phyloP scores from a whole-genome alignment of 441 rosid genomes.

The Gossypium davidsonii region DNA sequence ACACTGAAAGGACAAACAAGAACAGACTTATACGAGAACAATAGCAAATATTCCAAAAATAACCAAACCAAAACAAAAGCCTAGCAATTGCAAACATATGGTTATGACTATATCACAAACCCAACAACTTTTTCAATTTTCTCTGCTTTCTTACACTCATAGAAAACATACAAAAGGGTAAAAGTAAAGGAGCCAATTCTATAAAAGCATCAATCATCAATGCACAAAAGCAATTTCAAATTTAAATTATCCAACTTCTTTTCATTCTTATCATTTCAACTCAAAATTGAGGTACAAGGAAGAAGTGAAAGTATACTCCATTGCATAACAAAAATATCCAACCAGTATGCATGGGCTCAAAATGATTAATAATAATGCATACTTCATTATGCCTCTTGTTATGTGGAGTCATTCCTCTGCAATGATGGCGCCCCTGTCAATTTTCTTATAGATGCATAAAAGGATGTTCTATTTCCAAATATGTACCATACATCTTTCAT shows the following conservation, averaged over 20 bases:
- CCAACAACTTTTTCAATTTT: not conserved
- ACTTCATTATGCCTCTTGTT: not conserved
- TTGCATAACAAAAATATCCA: not conserved
- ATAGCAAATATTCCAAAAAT: not conserved
- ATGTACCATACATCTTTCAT: slow-evolving; percentile 10
- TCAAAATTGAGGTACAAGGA: not conserved
- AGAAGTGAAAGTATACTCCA: not conserved
- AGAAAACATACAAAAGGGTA: not conserved
- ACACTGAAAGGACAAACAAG: not conserved
- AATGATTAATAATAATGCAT: not conserved
- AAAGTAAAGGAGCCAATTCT: not conserved
- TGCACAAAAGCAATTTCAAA: not conserved
- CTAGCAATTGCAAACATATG: not conserved
- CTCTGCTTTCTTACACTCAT: not conserved
- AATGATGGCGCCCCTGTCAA: not conserved
- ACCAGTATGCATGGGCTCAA: not conserved
- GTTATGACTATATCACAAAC: not conserved
- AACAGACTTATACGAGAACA: slow-evolving; percentile 6
- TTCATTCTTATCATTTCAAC: not conserved
- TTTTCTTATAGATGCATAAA: not conserved
- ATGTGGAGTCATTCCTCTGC: not conserved
- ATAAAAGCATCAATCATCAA: not conserved
- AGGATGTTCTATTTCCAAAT: not conserved
- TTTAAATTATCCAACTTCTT: not conserved
- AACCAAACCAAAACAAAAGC: not conserved